Evolutionary conservation across 352 stramenopile genomes (phyloP), one percentile per base, ranked within the genome.

Genomic region (Hyaloperonospora brassicae): DNA sequence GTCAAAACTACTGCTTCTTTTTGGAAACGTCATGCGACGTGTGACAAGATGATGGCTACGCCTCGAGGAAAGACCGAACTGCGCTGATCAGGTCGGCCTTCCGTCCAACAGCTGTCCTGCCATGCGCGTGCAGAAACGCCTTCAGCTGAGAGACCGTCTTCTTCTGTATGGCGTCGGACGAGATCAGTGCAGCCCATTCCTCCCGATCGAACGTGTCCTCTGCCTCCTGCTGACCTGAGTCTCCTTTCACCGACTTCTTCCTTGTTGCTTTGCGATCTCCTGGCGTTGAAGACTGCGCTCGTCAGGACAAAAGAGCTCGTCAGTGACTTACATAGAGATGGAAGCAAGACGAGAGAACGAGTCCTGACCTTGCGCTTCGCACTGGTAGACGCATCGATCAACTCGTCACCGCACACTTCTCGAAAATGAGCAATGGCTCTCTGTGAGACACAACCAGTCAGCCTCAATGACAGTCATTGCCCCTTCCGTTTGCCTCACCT

Each of bases 91-190:
- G 70, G 40, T 91, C 79, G 13, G 66, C 71, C 56, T 93, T 93
- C 6, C 72, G 72, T 9, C 83, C 80, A 0, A 60, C 55, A 9
- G 67, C 56, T 11, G 68, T 27, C 7, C 84, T 49, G 4, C 60
- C 64, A 24, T 91, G 71, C 1, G 68, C 70, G 0, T 73, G 59
- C 1, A 89, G 58, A 30, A 93, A 89, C 0, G 59, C 68, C 43
- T 90, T 89, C 50, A 93, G 59, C 54, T 89, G 68, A 40, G 63
- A 52, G 0, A 93, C 63, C 0, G 73, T 87, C 51, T 89, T 90
- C 68, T 87, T 90, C 38, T 85, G 68, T 22, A 90, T 76, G 1
- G 61, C 52, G 41, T 78, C 66, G 12, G 68, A 73, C 3, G 66
- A 53, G 4, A 81, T 57, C 17, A 90, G 68, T 2, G 55, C 55